These are phyloP conservation scores for Cryphonectria radicalis DNA, from an alignment of 2,329 filamentous ascomycete species.

Conservation along the genomic window DNA sequence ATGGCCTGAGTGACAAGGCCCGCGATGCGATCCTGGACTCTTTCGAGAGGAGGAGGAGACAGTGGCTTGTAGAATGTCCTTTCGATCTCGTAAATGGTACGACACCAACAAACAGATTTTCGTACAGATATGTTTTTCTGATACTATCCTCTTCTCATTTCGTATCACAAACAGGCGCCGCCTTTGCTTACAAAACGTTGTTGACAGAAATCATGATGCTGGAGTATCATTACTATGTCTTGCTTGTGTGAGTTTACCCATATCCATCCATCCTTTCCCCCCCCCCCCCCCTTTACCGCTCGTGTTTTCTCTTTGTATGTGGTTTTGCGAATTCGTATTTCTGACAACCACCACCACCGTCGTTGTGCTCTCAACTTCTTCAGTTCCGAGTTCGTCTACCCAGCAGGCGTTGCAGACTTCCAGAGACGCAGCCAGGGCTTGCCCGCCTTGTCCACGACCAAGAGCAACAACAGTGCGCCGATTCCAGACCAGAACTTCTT, in stretches of 20 bases:
- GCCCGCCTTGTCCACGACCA: constrained; percentile 7
- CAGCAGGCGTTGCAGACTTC: constrained; percentile 23
- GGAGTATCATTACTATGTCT: constrained; percentile 21
- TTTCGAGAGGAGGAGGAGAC: constrained; percentile 20
- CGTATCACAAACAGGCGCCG: no score
- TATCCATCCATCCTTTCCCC: background rate
- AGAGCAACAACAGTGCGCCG: background rate
- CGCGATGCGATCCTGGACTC: constrained; percentile 20
- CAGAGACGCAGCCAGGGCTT: constrained; percentile 17
- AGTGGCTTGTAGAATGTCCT: constrained; percentile 27
- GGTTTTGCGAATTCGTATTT: background rate
- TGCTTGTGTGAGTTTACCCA: constrained; percentile 18
- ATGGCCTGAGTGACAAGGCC: constrained; percentile 19
- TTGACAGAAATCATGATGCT: constrained; percentile 23
- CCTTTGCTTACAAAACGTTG: background rate
- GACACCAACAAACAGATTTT: background rate
- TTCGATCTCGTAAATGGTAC: constrained; percentile 26
- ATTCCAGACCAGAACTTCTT: constrained; percentile 25
- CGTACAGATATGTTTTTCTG: background rate
- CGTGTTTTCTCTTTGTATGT: no score
- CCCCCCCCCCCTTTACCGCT: no score
- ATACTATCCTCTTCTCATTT: background rate
- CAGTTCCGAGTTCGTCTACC: constrained; percentile 24
- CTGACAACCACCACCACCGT: background rate
- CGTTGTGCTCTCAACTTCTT: background rate